Evolutionary conservation across 2,329 filamentous ascomycete genomes (phyloP).

Genomic region (Colletotrichum acutatum): DNA sequence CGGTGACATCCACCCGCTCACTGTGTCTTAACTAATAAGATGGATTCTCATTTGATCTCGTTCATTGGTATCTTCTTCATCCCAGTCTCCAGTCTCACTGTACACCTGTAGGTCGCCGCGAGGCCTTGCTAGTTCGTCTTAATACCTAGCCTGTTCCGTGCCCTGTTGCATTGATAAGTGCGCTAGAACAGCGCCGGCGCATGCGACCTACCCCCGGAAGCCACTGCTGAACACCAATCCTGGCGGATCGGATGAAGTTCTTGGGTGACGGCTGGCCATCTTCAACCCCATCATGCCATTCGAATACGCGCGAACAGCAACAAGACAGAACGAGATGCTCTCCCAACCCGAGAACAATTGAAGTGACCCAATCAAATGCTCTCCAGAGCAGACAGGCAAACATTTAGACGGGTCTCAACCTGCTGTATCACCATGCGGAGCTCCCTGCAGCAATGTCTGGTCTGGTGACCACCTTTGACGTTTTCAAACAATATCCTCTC

Average conservation of each 20-base stretch:
- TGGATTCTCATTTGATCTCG: background rate
- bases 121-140: slow-evolving; percentile 5
- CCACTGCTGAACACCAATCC: slow-evolving; percentile 1
- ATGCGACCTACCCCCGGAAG: background rate
- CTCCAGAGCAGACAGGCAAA: no score
- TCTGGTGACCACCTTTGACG: no score
- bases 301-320: background rate
- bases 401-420: no score
- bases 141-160: slow-evolving; percentile 10
- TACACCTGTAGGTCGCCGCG: background rate
- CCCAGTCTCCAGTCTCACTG: background rate
- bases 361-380: no score
- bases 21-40: background rate
- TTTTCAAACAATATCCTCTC: no score
- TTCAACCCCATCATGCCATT: background rate
- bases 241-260: background rate
- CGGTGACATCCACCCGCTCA: slow-evolving; percentile 7
- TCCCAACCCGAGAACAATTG: background rate
- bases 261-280: background rate
- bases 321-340: background rate
- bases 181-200: slow-evolving; percentile 10
- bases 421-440: no score
- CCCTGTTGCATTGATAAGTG: slow-evolving; percentile 7
- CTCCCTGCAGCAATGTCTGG: no score
- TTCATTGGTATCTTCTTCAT: background rate